Evolutionary conservation across 768 basidiomycete species (phyloP).

Genomic region (Pulveroboletus sp.): DNA sequence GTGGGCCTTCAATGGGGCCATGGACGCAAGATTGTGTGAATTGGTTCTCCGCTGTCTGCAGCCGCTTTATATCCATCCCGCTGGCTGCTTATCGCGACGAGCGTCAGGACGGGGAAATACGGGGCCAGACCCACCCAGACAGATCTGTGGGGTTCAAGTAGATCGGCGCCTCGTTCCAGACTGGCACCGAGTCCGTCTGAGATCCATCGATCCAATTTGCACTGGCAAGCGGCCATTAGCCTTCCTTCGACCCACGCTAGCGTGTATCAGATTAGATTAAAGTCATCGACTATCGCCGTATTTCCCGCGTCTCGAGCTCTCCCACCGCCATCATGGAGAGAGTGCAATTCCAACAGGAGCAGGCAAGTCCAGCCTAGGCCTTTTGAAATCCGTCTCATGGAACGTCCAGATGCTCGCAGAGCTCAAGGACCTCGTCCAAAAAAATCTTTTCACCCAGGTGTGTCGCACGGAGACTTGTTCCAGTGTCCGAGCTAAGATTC

Average conservation of each 20-base stretch:
- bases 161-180: slow-evolving; percentile 6
- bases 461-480: slow-evolving; percentile 20
- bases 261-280: slow-evolving; percentile 24
- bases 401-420: slow-evolving; percentile 80
- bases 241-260: too few relatives aligned
- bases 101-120: too few relatives aligned
- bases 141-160: slow-evolving; percentile 3
- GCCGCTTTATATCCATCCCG: slow-evolving; percentile 17
- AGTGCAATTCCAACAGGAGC: slow-evolving; percentile 92
- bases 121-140: too few relatives aligned
- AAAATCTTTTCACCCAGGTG: slow-evolving; percentile 78
- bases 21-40: slow-evolving; percentile 28
- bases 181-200: neutral
- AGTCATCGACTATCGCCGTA: neutral
- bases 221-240: too few relatives aligned
- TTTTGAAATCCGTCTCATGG: slow-evolving; percentile 1
- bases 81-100: slow-evolving; percentile 13
- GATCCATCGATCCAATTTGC: too few relatives aligned
- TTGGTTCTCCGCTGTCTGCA: slow-evolving; percentile 30
- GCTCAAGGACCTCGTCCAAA: slow-evolving; percentile 88
- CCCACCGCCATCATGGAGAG: slow-evolving; percentile 70
- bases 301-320: slow-evolving; percentile 6
- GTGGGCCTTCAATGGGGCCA: slow-evolving; percentile 52
- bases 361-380: slow-evolving; percentile 39
- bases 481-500: neutral